Evolutionary conservation across 306 rosid species (phyloP).

Genomic region (Quercus bicolor): DNA sequence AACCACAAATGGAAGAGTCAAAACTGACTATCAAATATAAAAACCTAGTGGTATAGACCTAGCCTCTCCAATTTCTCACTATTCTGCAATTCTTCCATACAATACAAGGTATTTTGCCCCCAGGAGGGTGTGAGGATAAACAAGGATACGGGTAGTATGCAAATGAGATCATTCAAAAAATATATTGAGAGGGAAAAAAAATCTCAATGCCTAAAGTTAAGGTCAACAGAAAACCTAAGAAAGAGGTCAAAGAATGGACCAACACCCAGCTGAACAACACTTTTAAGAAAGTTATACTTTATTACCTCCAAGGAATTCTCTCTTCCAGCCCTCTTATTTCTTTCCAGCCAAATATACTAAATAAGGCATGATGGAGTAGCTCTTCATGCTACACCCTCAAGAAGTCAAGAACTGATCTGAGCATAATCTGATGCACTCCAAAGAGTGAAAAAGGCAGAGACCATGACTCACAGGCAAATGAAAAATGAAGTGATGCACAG

Average conservation of each 20-base stretch:
- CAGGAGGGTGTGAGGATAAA: neutral
- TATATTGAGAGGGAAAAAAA: neutral
- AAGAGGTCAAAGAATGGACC: neutral
- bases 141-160: neutral
- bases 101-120: neutral
- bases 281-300: neutral
- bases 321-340: neutral
- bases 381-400: neutral
- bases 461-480: neutral
- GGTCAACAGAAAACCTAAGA: neutral
- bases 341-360: neutral
- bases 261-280: neutral
- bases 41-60: neutral
- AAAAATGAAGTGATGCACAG: neutral
- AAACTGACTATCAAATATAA: neutral
- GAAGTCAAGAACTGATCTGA: neutral
- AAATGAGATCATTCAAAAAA: neutral
- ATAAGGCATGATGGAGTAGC: neutral
- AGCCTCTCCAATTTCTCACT: neutral
- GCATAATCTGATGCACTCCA: neutral
- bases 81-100: neutral
- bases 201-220: neutral
- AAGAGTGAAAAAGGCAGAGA: neutral
- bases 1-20: neutral
- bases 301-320: neutral